A percentile compares a stretch with the other conserved stretches of the same genome.
Conservation (phyloP, 805 yeast species). For the Kodamaea kaohsiungensis region DNA sequence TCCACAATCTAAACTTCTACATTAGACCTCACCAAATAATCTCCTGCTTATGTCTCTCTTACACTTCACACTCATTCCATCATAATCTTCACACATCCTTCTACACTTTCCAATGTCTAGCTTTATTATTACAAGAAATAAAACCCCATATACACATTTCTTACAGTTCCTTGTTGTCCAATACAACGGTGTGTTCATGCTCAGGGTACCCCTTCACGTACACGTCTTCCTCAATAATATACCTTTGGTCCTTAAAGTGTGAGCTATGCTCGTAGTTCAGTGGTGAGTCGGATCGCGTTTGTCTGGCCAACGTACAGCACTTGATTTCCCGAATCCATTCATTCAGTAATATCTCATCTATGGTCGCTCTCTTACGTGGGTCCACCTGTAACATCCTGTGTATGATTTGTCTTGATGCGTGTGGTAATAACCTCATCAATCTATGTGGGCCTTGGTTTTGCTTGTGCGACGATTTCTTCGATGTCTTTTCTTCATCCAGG, state of each 20-base stretch:
- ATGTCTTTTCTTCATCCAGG: conserved; percentile 14
- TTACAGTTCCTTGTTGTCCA: conserved; percentile 10
- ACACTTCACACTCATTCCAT: background rate
- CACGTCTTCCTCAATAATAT: conserved; percentile 31
- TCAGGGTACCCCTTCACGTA: conserved; percentile 37
- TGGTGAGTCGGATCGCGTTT: background rate
- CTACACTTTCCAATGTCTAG: background rate
- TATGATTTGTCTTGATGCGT: conserved; percentile 76
- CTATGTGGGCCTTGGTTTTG: conserved; percentile 83
- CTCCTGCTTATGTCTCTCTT: too few relatives aligned
- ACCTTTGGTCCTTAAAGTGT: conserved; percentile 9
- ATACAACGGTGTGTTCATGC: conserved; percentile 43
- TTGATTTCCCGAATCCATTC: conserved; percentile 69
- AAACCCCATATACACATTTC: background rate
- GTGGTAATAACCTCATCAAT: conserved; percentile 77
- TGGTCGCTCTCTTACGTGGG: conserved; percentile 60
- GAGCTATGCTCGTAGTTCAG: background rate
- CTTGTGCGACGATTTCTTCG: conserved; percentile 43
- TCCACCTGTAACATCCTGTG: conserved; percentile 66
- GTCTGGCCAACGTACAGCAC: conserved; percentile 53
- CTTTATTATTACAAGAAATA: background rate
- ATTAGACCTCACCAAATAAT: too few relatives aligned
- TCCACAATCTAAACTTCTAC: too few relatives aligned
- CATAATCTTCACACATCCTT: background rate
- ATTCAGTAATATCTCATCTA: conserved; percentile 65